phyloP scores from a whole-genome alignment of 2,329 filamentous ascomycete genomes.

The Alternaria ventricosa region DNA sequence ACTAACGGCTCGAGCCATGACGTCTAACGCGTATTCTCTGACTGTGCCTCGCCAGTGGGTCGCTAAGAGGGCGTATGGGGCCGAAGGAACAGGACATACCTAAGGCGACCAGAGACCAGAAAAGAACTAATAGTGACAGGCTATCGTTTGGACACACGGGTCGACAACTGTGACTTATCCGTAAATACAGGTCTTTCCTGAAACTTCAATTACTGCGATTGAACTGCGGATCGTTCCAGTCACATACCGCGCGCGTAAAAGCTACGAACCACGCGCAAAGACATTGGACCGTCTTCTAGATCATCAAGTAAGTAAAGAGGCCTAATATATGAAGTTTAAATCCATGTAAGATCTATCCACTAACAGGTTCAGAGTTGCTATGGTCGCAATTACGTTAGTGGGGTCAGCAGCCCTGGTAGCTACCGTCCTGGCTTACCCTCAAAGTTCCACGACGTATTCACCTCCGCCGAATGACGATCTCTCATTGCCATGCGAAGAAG shows the following conservation, averaged over 20 bases:
- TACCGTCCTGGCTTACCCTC: not conserved
- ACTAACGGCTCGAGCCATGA: not conserved
- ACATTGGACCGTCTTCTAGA: not conserved
- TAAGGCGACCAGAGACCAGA: not conserved
- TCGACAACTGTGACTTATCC: not conserved
- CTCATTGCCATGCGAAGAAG: slow-evolving; percentile 12
- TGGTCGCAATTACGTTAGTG: not conserved
- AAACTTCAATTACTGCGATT: not conserved
- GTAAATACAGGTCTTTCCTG: not conserved
- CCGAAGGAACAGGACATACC: not conserved
- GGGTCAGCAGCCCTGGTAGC: not conserved
- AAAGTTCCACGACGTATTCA: not conserved
- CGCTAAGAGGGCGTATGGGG: not conserved
- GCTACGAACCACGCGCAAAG: not conserved
- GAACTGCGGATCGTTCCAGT: not conserved
- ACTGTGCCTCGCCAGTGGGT: not conserved
- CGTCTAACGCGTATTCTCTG: not conserved
- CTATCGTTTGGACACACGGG: not conserved
- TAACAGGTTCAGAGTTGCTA: not conserved
- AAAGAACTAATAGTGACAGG: not conserved
- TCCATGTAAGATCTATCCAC: not conserved
- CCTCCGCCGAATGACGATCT: not conserved
- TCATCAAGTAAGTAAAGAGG: not conserved
- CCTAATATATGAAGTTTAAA: not conserved
- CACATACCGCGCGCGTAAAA: not conserved